These are phyloP conservation scores for Fistulina hepatica DNA, from an alignment of 1,284 basidiomycete genomes.

Conservation along the genomic window DNA sequence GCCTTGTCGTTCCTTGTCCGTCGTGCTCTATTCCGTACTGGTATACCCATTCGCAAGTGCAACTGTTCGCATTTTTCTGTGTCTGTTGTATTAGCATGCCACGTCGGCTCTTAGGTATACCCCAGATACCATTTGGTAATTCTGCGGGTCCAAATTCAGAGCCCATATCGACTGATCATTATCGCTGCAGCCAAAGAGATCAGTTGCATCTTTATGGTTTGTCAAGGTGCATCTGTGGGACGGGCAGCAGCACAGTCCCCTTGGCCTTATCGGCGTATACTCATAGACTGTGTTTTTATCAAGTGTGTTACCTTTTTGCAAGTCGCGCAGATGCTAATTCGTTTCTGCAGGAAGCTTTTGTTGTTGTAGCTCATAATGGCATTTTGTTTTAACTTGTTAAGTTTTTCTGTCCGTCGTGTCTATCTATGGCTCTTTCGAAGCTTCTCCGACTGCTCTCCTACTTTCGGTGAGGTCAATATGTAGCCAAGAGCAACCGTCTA, in stretches of 20 bases:
- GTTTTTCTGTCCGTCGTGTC: slow-evolving; percentile 4
- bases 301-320: background rate
- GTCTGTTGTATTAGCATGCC: no score
- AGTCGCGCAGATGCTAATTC: background rate
- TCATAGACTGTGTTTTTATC: background rate
- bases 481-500: slow-evolving; percentile 52
- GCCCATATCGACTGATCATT: no score
- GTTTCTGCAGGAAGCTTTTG: background rate
- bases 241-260: background rate
- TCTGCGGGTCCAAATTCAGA: no score
- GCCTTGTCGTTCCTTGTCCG: slow-evolving; percentile 1
- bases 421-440: slow-evolving; percentile 55
- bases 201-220: no score
- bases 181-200: no score
- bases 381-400: slow-evolving; percentile 9
- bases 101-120: no score
- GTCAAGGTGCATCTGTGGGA: no score
- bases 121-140: no score
- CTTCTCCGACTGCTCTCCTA: slow-evolving; percentile 33
- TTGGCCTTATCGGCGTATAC: background rate
- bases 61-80: no score
- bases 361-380: background rate
- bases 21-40: background rate
- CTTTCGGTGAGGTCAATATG: slow-evolving; percentile 50
- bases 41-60: background rate